Base-by-base conservation (phyloP, 2,329 filamentous ascomycete genomes). In the Scopulariopsis brevicaulis region DNA sequence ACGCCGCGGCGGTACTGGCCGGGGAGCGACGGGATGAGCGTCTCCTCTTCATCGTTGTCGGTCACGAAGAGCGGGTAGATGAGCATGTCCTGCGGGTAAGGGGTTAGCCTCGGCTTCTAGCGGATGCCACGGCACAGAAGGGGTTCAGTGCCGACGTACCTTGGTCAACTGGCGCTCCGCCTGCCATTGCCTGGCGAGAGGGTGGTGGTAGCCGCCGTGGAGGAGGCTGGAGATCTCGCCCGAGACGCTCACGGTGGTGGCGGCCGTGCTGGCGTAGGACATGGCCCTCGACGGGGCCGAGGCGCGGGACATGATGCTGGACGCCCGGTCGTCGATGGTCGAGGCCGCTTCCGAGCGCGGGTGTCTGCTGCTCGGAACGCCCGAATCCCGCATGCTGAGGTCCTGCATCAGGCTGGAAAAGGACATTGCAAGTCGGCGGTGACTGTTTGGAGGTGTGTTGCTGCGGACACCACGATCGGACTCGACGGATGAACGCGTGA, bases 31-130 rank as follows among this genome's bases (percentile, higher is more conserved):
- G 92, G 87, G 59, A 99, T 95, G 18, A 88, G 79, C 15, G 86
- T 88, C 75, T 96, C 89, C 75, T 97, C 93, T 67, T 97, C 90
- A 40, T 93, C 89, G 68, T 89, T 84, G 73, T 99, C 94, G 66
- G 94, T 96, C 63, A 99, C 84, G 77, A 99, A 99, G 64, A 99
- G 81, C 14, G 94, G 94, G 74, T 95, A 97, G 67, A 99, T 96
- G 67, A 99, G 86, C 94, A 97, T 97, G 43, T 92, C 94, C 90
- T 96, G 66, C 11, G 60, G 28, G 28, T 22, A 10, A 51, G 32
- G 12, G 25, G 59, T 61, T 53, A 60, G 58, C 50, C 54, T 37
- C 32, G 28, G 12, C 11, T 25, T 52, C 46, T 32, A 32, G 32
- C 56, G 12, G 43, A 28, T 18, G 18, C 20, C 12, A 20, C 22